Base-by-base conservation (phyloP, 2,329 filamentous ascomycete species). In the Fonsecaea erecta region DNA sequence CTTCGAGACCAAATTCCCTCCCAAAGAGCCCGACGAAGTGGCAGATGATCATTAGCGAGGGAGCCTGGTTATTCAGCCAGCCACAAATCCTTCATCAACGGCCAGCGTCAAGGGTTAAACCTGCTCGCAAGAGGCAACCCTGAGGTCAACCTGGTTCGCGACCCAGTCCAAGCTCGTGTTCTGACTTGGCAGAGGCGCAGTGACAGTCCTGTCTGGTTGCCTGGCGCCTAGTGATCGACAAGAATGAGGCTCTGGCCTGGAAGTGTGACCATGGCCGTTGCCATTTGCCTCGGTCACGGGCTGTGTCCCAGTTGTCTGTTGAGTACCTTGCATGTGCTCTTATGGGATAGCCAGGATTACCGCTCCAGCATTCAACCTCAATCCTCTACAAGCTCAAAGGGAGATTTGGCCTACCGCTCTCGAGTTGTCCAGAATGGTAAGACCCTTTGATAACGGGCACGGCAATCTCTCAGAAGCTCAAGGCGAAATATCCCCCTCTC, bases 31-130 rank as follows among this genome's bases (percentile, higher is more conserved):
- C 18, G 14, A 12, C 43, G 14, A 12, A 48, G 24, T 21, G 43
- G 43, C 1, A 48, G 37, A 2, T 40, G 37, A 40, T 16, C 16
- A n/a, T 18, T 34, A 11, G 11, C 18, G 37, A n/a, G 14, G n/a
- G 37, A 40, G 37, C 32, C 35, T 57, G 26, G 37, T 32, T 43
- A 14, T 30, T 58, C 55, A 58, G 55, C 55, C 28, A 58, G 55
- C 55, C 55, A 58, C 55, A 5, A 34, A 6, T 26, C 5, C 7
- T 18, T 35, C 12, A 21, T 14, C 24, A 8, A 3, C 18, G 18
- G 30, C 24, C 30, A 51, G 24, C 16, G 1, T 53, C 52, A 30
- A 21, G n/a, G 9, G 26, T n/a, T 7, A 34, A 34, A 34, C 18
- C 21, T 30, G 48, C 28, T 24, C n/a, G 1, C 18, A 18, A 9